A percentile compares a stretch with the other conserved stretches of the same genome.
These are phyloP conservation scores for Aphanomyces invadans DNA, from an alignment of 352 stramenopile genomes.

Conservation along the genomic window DNA sequence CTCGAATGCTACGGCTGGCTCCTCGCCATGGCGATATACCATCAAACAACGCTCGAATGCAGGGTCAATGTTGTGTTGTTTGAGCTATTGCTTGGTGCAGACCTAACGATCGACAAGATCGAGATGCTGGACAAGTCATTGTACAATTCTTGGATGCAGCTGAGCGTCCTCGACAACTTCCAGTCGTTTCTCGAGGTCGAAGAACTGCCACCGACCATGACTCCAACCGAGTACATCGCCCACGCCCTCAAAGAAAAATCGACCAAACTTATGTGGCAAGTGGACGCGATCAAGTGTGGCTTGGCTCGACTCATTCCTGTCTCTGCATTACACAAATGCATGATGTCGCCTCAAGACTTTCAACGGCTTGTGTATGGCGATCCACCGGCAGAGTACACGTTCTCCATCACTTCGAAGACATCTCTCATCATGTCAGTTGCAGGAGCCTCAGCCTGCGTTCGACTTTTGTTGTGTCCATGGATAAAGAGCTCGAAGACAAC, in stretches of 20 bases:
- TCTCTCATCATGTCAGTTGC: neutral
- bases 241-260: constrained; percentile 5
- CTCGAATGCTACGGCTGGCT: constrained; percentile 8
- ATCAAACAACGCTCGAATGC: constrained; percentile 5
- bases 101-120: neutral
- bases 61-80: constrained; percentile 5
- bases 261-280: constrained; percentile 1
- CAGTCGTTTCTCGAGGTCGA: constrained; percentile 8
- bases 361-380: neutral
- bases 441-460: neutral
- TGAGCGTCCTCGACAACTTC: neutral
- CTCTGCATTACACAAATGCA: neutral
- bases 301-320: neutral
- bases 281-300: neutral
- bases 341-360: neutral
- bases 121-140: neutral
- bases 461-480: constrained; percentile 9
- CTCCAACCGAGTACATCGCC: neutral
- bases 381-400: neutral
- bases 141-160: neutral
- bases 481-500: neutral
- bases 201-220: constrained; percentile 3
- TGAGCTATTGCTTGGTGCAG: neutral
- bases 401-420: too few species aligned
- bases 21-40: constrained; percentile 14